Evolutionary conservation across 495 filamentous ascomycete species (phyloP).

Genomic region (Bombardia bombarda): DNA sequence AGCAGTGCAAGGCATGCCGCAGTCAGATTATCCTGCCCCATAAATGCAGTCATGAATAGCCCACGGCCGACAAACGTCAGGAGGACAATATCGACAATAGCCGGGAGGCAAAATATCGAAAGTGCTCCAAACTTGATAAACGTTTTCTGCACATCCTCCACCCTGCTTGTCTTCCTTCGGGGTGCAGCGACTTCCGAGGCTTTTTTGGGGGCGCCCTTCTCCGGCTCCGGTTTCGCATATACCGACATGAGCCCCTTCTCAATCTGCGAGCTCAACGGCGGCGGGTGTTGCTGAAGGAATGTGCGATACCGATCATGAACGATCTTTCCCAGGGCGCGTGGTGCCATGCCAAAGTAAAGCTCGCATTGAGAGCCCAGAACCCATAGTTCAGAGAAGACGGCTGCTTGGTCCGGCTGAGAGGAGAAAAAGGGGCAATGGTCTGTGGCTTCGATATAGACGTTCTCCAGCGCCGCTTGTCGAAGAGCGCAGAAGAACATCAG

Average conservation of each 20-base stretch:
- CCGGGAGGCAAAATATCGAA: constrained; percentile 22
- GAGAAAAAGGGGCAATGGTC: constrained; percentile 22
- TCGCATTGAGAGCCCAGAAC: constrained; percentile 23
- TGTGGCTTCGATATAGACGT: constrained; percentile 19
- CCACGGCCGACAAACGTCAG: constrained; percentile 20
- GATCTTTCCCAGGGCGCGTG: constrained; percentile 16
- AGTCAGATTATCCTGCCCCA: constrained; percentile 12
- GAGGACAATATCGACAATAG: constrained; percentile 18
- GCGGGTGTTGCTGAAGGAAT: constrained; percentile 11
- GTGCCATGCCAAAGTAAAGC: constrained; percentile 17
- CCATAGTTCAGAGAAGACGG: constrained; percentile 22
- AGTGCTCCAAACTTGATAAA: constrained; percentile 16
- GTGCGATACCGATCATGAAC: constrained; percentile 11
- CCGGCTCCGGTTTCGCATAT: constrained; percentile 16
- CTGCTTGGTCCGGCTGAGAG: constrained; percentile 20
- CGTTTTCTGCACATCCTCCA: constrained; percentile 1
- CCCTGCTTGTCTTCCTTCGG: neutral
- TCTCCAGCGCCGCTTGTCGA: constrained; percentile 14
- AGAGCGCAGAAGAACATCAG: constrained; percentile 18
- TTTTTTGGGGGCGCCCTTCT: neutral
- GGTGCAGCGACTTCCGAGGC: neutral
- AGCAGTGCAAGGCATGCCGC: constrained; percentile 16
- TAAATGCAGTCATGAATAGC: constrained; percentile 22
- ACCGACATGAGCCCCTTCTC: constrained; percentile 13
- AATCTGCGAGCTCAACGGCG: neutral